These are phyloP conservation scores for Anthracocystis walkeri DNA, from an alignment of 1,284 basidiomycete species.

Conservation along the genomic window DNA sequence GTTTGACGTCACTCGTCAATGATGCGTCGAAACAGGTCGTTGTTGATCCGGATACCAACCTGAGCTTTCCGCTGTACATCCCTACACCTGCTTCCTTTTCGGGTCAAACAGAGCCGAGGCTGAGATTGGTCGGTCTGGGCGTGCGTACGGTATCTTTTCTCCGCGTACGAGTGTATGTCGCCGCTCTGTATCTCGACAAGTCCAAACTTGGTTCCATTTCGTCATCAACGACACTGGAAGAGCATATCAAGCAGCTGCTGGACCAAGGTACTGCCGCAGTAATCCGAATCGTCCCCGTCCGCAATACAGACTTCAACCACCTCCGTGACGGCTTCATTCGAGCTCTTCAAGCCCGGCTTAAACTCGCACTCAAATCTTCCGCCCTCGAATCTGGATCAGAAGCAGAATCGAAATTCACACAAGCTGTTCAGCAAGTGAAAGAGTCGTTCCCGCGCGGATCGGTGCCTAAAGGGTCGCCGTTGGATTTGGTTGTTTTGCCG, in stretches of 20 bases:
- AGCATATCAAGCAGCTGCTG: constrained; percentile 34
- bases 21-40: constrained; percentile 27
- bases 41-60: constrained; percentile 35
- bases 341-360: constrained; percentile 78
- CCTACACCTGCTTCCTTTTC: constrained; percentile 20
- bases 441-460: constrained; percentile 70
- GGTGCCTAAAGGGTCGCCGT: constrained; percentile 62
- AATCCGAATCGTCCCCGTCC: constrained; percentile 76
- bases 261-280: constrained; percentile 49
- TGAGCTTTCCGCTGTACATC: constrained; percentile 44
- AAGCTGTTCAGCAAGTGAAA: constrained; percentile 70
- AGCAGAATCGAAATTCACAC: constrained; percentile 55
- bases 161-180: constrained; percentile 83
- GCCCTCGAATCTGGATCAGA: constrained; percentile 15
- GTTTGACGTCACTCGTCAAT: constrained; percentile 4
- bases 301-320: constrained; percentile 83
- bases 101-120: constrained; percentile 69
- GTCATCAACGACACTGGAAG: constrained; percentile 24
- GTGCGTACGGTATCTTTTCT: constrained; percentile 86
- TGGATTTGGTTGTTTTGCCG: constrained; percentile 68
- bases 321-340: constrained; percentile 85
- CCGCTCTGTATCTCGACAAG: constrained; percentile 85
- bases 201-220: neutral
- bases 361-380: constrained; percentile 70
- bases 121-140: constrained; percentile 79